A percentile compares a stretch with the other conserved stretches of the same genome.
Evolutionary conservation across 306 rosid species (phyloP).

Genomic region (peach (Prunus persica)): Prunus_persica_NCBIv2 NC_034013.1:3718501-3719000

Average conservation of each 20-base stretch:
- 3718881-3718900: background rate
- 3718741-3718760: background rate
- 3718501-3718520: background rate
- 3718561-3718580: background rate
- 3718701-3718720: background rate
- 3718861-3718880: background rate
- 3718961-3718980: constrained; percentile 36
- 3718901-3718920: background rate
- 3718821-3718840: background rate
- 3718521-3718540: no score
- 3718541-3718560: background rate
- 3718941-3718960: background rate
- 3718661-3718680: background rate
- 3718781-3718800: background rate
- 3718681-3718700: background rate
- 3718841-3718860: background rate
- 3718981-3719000: constrained; percentile 85
- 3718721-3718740: background rate
- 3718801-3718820: background rate
- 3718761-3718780: background rate
- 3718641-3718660: background rate
- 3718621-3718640: background rate
- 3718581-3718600: background rate
- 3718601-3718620: background rate
- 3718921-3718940: background rate